A percentile compares a stretch with the other conserved stretches of the same genome.
Conservation (phyloP, 495 filamentous ascomycete species). For the Daldinia childiae region DNA sequence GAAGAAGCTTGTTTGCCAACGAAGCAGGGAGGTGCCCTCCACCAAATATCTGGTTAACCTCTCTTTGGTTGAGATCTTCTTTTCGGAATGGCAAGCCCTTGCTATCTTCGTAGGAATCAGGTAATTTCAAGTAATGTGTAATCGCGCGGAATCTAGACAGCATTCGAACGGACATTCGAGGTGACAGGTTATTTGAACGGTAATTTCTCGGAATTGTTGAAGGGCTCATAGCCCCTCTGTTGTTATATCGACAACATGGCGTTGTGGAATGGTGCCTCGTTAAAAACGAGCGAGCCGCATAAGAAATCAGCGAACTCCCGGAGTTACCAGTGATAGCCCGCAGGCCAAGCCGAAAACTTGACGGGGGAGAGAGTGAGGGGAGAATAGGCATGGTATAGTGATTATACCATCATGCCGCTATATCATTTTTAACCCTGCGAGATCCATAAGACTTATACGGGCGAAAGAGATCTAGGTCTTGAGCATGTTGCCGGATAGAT, state of each 20-base stretch:
- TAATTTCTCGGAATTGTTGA: not conserved
- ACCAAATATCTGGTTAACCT: constrained; percentile 73
- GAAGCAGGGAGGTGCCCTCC: constrained; percentile 58
- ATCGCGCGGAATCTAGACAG: constrained; percentile 46
- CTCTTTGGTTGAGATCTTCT: constrained; percentile 58
- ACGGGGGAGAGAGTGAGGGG: constrained; percentile 31
- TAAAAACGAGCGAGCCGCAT: constrained; percentile 34
- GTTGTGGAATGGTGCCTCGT: constrained; percentile 17
- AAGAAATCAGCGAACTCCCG: constrained; percentile 29
- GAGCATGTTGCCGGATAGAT: constrained; percentile 6
- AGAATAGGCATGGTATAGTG: constrained; percentile 43
- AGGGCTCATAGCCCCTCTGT: constrained; percentile 18
- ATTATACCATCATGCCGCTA: constrained; percentile 43
- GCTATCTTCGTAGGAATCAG: constrained; percentile 56
- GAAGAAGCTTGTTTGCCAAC: constrained; percentile 71
- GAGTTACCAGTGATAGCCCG: constrained; percentile 40
- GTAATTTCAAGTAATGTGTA: constrained; percentile 56
- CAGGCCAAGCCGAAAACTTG: constrained; percentile 45
- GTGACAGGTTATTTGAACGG: constrained; percentile 23
- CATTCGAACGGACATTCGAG: constrained; percentile 43
- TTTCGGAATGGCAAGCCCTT: constrained; percentile 58
- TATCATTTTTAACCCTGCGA: constrained; percentile 9
- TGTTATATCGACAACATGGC: constrained; percentile 39
- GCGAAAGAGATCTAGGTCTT: not conserved
- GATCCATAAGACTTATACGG: constrained; percentile 18